phyloP scores from a whole-genome alignment of 305 asterid genomes.

The Solanum hybrid region DNA sequence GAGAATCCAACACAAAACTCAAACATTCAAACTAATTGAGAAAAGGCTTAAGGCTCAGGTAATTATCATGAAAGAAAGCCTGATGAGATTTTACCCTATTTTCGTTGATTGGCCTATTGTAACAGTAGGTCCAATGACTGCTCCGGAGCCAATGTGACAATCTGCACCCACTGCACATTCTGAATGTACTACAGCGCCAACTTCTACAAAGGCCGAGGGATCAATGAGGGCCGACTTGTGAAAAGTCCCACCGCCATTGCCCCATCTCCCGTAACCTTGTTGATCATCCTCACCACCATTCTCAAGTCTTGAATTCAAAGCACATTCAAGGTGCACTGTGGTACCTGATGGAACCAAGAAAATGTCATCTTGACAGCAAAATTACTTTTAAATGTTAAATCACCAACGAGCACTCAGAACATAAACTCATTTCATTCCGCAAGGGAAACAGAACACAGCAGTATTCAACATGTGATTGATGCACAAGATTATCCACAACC shows the following conservation, averaged over 20 bases:
- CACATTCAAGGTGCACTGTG: background rate
- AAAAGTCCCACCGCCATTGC: conserved; percentile 70
- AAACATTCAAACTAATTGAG: background rate
- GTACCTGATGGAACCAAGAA: background rate
- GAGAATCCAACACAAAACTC: background rate
- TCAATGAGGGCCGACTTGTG: conserved; percentile 64
- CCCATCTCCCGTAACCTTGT: conserved; percentile 53
- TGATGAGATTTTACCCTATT: conserved; percentile 46
- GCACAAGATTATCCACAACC: background rate
- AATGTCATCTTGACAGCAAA: background rate
- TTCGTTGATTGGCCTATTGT: conserved; percentile 66
- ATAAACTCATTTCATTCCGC: background rate
- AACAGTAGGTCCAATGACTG: conserved; percentile 67
- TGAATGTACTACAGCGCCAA: conserved; percentile 67
- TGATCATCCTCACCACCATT: conserved; percentile 18
- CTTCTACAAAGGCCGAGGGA: conserved; percentile 59
- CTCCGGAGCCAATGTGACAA: conserved; percentile 64
- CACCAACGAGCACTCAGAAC: background rate
- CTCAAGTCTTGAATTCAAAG: conserved; percentile 33
- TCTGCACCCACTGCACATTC: conserved; percentile 52
- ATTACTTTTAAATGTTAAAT: background rate
- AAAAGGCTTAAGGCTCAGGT: background rate
- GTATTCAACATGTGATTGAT: background rate
- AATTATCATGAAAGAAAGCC: background rate
- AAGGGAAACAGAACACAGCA: background rate